Base-by-base conservation (phyloP, 2,329 filamentous ascomycete genomes). In the Phialemoniopsis sp. region DNA sequence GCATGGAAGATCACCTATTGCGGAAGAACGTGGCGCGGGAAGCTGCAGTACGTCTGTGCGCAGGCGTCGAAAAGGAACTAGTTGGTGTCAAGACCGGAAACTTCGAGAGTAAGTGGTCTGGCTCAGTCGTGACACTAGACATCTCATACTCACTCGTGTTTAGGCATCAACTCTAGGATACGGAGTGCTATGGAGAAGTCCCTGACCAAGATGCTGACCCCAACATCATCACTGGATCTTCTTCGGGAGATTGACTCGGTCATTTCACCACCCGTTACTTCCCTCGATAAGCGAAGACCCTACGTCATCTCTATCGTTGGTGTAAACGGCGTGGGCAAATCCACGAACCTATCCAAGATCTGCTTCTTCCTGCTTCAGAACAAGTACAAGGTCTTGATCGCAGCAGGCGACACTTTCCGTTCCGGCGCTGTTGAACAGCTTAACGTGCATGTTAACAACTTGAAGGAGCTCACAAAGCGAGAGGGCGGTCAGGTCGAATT, bases 251-350 rank as follows among this genome's bases (percentile, higher is more conserved):
- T 98, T 51, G 83, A 91, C 56, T 77, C 83, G 33, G 80, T 94
- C 45, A 84, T 81, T 7, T 72, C 78, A 10, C 83, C 87, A 1
- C 68, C 83, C 1, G 71, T 68, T 16, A 77, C 81, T 4, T 82
- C 81, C 21, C 72, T 82, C 44, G 69, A 78, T 49, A 73, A 75
- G 43, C 64, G 76, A 15, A 84, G 93, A 4, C 93, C 93, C 32
- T 98, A 97, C 59, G 91, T 97, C 54, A 94, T 98, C 59, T 96
- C 89, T 41, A 95, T 98, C 45, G 93, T 98, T 32, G 93, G 93
- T 46, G 93, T 98, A 58, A 98, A 98, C 61, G 93, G 93, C 39
- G 93, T 98, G 29, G 93, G 93, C 57, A 98, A 98, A 68, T 96
- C 90, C 13, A 98, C 93, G 38, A 97, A 96, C 59, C 74, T 98